Percentiles rank a stretch among this genome's conserved stretches.
phyloP scores from a whole-genome alignment of 2,329 filamentous ascomycete species.

The Penicillium vulpinum region DNA sequence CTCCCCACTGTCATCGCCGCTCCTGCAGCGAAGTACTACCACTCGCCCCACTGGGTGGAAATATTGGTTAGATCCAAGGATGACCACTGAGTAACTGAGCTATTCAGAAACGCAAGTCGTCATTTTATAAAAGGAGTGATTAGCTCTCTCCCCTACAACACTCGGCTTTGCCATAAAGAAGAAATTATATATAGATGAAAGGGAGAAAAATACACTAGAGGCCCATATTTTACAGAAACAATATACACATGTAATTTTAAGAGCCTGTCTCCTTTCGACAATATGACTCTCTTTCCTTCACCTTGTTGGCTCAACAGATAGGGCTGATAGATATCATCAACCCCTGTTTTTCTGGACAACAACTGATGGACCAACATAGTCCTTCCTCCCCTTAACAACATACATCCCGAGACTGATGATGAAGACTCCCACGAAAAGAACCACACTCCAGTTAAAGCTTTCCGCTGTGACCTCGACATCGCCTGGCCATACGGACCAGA shows the following conservation, averaged over 20 bases:
- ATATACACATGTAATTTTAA: not conserved
- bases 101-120: too few relatives aligned
- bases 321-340: not conserved
- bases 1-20: too few relatives aligned
- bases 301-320: too few relatives aligned
- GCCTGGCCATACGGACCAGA: slow-evolving; percentile 52
- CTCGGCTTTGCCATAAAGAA: too few relatives aligned
- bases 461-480: slow-evolving; percentile 36
- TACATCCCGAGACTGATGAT: slow-evolving; percentile 44
- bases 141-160: too few relatives aligned
- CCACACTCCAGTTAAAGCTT: slow-evolving; percentile 53
- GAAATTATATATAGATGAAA: too few relatives aligned
- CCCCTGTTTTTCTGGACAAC: slow-evolving; percentile 1
- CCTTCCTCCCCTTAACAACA: slow-evolving; percentile 30
- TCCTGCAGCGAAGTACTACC: too few relatives aligned
- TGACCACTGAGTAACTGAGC: too few relatives aligned
- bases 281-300: not conserved
- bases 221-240: not conserved
- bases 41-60: too few relatives aligned
- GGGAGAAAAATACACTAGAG: not conserved
- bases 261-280: not conserved
- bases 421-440: slow-evolving; percentile 47
- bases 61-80: too few relatives aligned
- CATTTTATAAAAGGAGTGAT: too few relatives aligned
- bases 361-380: slow-evolving; percentile 32